Conservation (phyloP, 176 grass and related monocot species). For the Aegilops longissima region DNA sequence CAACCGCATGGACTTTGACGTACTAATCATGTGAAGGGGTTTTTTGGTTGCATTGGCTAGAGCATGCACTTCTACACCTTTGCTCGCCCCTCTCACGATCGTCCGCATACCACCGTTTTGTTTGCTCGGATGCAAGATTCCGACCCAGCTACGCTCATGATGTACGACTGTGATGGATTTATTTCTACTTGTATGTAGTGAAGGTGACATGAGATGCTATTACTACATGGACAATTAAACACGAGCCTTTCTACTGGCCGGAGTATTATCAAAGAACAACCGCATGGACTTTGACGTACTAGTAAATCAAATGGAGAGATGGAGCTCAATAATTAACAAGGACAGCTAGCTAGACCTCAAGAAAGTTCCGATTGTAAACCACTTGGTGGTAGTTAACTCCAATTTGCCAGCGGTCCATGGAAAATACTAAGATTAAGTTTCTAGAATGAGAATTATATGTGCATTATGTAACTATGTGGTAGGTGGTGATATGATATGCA, state of each 20-base stretch:
- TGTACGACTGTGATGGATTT: background rate
- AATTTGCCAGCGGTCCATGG: background rate
- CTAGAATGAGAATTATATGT: background rate
- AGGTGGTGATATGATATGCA: background rate
- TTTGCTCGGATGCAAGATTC: background rate
- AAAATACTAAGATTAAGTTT: background rate
- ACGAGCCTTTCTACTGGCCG: background rate
- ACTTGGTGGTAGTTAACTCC: background rate
- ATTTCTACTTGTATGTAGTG: background rate
- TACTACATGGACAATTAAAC: background rate
- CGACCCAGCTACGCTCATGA: background rate
- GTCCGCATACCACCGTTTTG: conserved; percentile 2
- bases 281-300: background rate
- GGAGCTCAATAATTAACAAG: background rate
- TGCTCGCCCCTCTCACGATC: conserved; percentile 14
- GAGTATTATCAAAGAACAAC: background rate
- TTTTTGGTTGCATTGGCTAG: no score
- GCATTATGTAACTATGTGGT: background rate
- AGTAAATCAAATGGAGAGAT: background rate
- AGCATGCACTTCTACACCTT: no score
- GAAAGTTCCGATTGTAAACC: background rate
- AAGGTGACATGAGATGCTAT: background rate
- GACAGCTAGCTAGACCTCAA: background rate
- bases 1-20: background rate
- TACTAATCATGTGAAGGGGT: no score